A percentile compares a stretch with the other conserved stretches of the same genome.
Evolutionary conservation across 129 eudicot genomes (phyloP).

Genomic region (Centrapalus pauciflorus): DNA sequence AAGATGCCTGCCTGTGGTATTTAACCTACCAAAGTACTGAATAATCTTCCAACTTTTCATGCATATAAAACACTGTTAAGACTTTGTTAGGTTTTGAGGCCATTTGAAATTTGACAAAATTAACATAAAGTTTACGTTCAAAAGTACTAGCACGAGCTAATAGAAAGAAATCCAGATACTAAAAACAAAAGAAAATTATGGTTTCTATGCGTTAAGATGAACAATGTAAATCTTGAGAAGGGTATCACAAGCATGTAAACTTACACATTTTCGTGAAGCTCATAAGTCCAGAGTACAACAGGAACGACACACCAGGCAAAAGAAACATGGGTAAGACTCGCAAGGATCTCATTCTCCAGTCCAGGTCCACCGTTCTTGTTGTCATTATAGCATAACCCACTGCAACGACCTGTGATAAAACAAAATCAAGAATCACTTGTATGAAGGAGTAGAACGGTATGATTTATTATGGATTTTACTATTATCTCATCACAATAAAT

Average conservation of each 20-base stretch:
- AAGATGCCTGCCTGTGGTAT: too few relatives aligned
- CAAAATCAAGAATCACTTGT: neutral
- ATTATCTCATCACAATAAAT: neutral
- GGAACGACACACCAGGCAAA: constrained; percentile 56
- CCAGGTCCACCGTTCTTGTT: constrained; percentile 67
- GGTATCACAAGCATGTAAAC: constrained; percentile 16
- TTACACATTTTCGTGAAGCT: constrained; percentile 63
- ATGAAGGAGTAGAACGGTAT: neutral
- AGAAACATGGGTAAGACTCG: constrained; percentile 87
- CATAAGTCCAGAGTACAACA: constrained; percentile 41
- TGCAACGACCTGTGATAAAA: constrained; percentile 60
- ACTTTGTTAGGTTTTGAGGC: too few relatives aligned
- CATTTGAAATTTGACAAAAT: neutral
- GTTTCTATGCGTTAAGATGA: neutral
- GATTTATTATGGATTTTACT: neutral
- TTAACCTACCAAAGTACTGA: too few relatives aligned
- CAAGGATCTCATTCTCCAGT: constrained; percentile 83
- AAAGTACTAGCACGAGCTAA: neutral
- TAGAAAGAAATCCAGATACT: neutral
- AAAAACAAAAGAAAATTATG: neutral
- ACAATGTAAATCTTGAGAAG: neutral
- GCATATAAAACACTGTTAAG: too few relatives aligned
- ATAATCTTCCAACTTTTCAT: too few relatives aligned
- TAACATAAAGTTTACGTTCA: neutral
- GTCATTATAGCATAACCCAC: constrained; percentile 84